A percentile compares a stretch with the other conserved stretches of the same genome.
Evolutionary conservation across 352 stramenopile genomes (phyloP).

Genomic region (Phytophthora litchii): DNA sequence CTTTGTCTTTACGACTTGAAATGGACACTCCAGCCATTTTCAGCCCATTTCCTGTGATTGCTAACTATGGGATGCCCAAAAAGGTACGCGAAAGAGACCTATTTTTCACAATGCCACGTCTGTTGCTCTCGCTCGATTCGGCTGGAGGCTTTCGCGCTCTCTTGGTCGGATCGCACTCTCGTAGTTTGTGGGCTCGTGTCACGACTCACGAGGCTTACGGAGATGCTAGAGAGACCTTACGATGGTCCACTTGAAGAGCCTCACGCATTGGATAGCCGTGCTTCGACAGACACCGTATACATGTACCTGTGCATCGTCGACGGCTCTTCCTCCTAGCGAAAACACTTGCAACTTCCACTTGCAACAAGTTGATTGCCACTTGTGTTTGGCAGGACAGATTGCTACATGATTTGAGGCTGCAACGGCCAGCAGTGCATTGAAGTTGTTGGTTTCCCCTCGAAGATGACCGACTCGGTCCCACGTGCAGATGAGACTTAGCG

Average conservation of each 20-base stretch:
- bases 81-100: constrained; percentile 7
- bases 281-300: constrained; percentile 14
- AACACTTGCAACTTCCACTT: background rate
- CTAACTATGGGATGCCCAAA: constrained; percentile 13
- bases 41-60: constrained; percentile 24
- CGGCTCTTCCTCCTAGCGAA: constrained; percentile 18
- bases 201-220: constrained; percentile 4
- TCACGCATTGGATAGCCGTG: constrained; percentile 27
- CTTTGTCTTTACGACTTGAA: background rate
- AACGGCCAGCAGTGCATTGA: constrained; percentile 7
- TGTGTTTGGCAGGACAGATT: background rate
- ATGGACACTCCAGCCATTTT: background rate
- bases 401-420: background rate
- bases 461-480: constrained; percentile 21
- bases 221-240: constrained; percentile 16
- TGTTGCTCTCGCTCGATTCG: constrained; percentile 6
- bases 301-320: background rate
- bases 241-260: constrained; percentile 15
- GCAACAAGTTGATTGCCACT: constrained; percentile 2
- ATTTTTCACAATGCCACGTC: constrained; percentile 22
- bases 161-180: constrained; percentile 8
- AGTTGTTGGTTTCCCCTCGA: background rate
- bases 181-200: constrained; percentile 12
- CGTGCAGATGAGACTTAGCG: constrained; percentile 29
- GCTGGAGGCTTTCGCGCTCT: constrained; percentile 17